phyloP scores from a whole-genome alignment of 78 protist genomes.

The Paulinella micropora region DNA sequence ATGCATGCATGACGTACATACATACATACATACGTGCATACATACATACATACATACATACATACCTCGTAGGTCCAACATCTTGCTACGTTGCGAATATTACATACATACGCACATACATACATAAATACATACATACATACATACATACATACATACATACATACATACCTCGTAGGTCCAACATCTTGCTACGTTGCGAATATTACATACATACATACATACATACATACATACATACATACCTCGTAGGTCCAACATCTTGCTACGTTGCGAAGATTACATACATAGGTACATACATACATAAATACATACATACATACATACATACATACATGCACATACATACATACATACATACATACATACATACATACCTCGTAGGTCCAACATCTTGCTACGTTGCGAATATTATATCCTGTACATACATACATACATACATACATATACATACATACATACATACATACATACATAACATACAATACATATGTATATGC shows the following conservation, averaged over 20 bases:
- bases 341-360: background rate
- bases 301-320: too few relatives aligned
- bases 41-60: background rate
- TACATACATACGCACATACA: background rate
- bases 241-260: background rate
- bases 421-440: background rate
- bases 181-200: background rate
- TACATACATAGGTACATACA: too few relatives aligned
- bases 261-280: background rate
- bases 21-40: background rate
- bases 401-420: constrained; percentile 94
- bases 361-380: constrained; percentile 30
- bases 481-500: background rate
- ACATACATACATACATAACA: background rate
- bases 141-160: too few relatives aligned
- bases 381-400: constrained; percentile 93
- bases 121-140: background rate
- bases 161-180: too few relatives aligned
- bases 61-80: background rate
- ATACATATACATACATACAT: background rate
- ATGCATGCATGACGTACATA: too few relatives aligned
- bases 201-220: too few relatives aligned
- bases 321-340: too few relatives aligned
- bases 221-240: too few relatives aligned
- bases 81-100: background rate